phyloP scores from a whole-genome alignment of 192 early-diverging fungal genomes.

The Coemansia sp. region DNA sequence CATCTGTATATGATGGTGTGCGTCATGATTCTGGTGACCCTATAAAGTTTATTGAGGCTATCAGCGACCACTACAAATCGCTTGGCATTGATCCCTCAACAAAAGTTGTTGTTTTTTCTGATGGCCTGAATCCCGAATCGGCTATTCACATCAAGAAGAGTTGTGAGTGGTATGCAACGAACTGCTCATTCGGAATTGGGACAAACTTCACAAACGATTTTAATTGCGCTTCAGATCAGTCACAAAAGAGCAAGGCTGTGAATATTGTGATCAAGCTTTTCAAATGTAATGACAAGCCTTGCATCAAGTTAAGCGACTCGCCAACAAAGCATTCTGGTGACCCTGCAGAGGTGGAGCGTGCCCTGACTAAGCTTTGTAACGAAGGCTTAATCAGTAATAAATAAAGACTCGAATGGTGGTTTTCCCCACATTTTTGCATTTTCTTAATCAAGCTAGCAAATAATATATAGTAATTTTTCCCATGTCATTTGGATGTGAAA shows the following conservation, averaged over 20 bases:
- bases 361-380: slow-evolving; percentile 38
- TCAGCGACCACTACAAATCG: slow-evolving; percentile 59
- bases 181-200: slow-evolving; percentile 70
- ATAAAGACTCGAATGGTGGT: not conserved
- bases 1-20: slow-evolving; percentile 58
- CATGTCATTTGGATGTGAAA: no score
- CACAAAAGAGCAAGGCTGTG: slow-evolving; percentile 51
- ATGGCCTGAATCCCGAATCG: slow-evolving; percentile 58
- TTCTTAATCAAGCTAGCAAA: no score
- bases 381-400: slow-evolving; percentile 8
- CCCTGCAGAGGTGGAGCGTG: slow-evolving; percentile 48
- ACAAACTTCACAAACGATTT: slow-evolving; percentile 78
- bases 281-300: slow-evolving; percentile 56
- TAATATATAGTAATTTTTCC: no score
- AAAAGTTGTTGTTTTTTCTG: slow-evolving; percentile 74
- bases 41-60: slow-evolving; percentile 57
- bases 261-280: slow-evolving; percentile 79
- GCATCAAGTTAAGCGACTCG: slow-evolving; percentile 75
- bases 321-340: slow-evolving; percentile 63
- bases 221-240: slow-evolving; percentile 27
- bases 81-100: slow-evolving; percentile 60
- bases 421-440: not conserved
- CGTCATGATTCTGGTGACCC: slow-evolving; percentile 79
- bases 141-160: slow-evolving; percentile 57
- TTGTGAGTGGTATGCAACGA: slow-evolving; percentile 51